Evolutionary conservation across 768 basidiomycete species (phyloP), one percentile per base, ranked within the genome.

Genomic region (Termitomyces titanicus): DNA sequence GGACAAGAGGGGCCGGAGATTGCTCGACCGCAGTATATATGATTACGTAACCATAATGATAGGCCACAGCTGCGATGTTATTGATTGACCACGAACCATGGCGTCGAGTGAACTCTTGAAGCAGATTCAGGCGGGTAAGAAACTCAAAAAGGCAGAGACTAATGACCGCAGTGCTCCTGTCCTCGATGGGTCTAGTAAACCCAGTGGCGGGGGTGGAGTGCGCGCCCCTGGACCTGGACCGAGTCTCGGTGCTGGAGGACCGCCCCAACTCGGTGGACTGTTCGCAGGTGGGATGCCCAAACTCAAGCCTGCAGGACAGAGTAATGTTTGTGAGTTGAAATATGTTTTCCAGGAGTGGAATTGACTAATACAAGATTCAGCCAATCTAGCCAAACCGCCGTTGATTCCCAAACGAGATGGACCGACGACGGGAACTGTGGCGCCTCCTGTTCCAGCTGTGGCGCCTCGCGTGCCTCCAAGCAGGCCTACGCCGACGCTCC

Each of bases 221-320:
- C 73, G 74, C 33, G 78, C 76, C 22, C 62, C 66, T n/a, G 62
- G 63, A 12, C 62, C 68, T 10, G 62, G 61, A 13, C 50, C 63
- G 25, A 44, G 60, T 59, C 22, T 57, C 34, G 60, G 62, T 61
- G 61, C 63, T 27, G 62, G 66, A 12, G 68, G 76, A 38, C 84
- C 92, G 25, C 90, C 92, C 24, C 92, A 94, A 68, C 74, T 95
- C 4, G 94, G 84, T 31, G 86, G 83, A 2, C 70, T 97, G 11
- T 95, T 97, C 65, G 92, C 94, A 43, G 93, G 92, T 15, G 94
- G 94, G 1, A 85, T 96, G 76, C 94, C 94, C 4, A 94, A 90
- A 66, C 67, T 96, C 64, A 95, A 88, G 75, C 83, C 92, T 43
- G 80, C 88, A n/a, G 89, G 84, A 12, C 80, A 83, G 54, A 77